phyloP scores from a whole-genome alignment of 2,329 filamentous ascomycete genomes.

The Karstenula rhodostoma region DNA sequence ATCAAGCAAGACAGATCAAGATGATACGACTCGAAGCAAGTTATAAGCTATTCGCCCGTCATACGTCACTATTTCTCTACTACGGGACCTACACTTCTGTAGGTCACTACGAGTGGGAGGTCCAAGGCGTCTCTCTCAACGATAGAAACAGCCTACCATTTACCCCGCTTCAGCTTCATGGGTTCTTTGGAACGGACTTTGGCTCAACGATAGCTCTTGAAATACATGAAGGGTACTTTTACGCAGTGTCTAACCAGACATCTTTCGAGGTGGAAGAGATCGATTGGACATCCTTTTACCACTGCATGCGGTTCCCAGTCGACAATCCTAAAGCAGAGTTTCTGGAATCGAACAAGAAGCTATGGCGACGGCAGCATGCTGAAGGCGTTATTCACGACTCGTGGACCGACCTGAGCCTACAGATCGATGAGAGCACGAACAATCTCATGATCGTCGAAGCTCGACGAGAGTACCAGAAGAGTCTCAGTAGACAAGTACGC shows the following conservation, averaged over 20 bases:
- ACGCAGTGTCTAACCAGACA: constrained; percentile 73
- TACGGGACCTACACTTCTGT: constrained; percentile 69
- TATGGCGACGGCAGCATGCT: constrained; percentile 72
- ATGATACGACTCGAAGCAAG: constrained; percentile 35
- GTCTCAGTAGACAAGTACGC: constrained; percentile 64
- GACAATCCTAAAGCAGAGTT: constrained; percentile 51
- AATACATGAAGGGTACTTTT: constrained; percentile 71
- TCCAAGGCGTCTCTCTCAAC: constrained; percentile 55
- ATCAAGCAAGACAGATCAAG: constrained; percentile 49
- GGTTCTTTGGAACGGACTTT: constrained; percentile 70
- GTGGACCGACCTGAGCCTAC: constrained; percentile 73
- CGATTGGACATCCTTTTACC: constrained; percentile 74
- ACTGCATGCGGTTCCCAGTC: constrained; percentile 70
- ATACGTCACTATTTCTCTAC: constrained; percentile 68
- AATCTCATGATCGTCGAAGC: constrained; percentile 70
- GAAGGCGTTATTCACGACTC: constrained; percentile 78
- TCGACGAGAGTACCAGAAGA: constrained; percentile 71
- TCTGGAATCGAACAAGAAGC: constrained; percentile 56
- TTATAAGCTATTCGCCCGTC: constrained; percentile 72
- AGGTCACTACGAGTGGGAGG: constrained; percentile 69
- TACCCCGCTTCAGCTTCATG: constrained; percentile 60
- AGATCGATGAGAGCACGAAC: constrained; percentile 66
- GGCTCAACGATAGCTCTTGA: constrained; percentile 76
- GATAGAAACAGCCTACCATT: constrained; percentile 55
- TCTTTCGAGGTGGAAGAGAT: constrained; percentile 69